Conservation (phyloP, 2,329 filamentous ascomycete genomes). For the Alternaria incomplexa region DNA sequence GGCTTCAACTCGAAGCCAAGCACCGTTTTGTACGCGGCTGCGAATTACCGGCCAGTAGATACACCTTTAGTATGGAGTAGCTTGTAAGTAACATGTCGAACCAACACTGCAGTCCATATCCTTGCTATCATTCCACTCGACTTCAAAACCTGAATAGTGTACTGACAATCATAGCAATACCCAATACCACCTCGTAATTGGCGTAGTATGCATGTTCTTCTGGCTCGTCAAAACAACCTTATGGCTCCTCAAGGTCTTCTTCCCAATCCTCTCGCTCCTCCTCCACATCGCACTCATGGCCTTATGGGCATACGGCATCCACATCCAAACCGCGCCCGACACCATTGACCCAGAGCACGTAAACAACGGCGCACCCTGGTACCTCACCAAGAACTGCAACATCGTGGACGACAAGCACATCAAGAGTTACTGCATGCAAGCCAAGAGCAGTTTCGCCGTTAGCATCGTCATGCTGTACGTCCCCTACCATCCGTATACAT, state of each 20-base stretch:
- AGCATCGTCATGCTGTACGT: conserved; percentile 73
- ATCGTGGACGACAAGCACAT: conserved; percentile 63
- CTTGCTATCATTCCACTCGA: neutral
- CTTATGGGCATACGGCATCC: conserved; percentile 70
- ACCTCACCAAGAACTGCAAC: conserved; percentile 72
- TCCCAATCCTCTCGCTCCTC: conserved; percentile 67
- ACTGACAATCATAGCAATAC: conserved; percentile 63
- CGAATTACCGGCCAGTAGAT: conserved; percentile 68
- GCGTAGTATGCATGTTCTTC: conserved; percentile 77
- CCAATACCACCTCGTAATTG: conserved; percentile 77
- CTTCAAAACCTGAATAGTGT: neutral
- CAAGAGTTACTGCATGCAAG: conserved; percentile 67
- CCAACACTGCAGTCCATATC: neutral
- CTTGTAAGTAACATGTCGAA: conserved; percentile 61
- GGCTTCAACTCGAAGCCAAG: conserved; percentile 77
- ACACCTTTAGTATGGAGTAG: conserved; percentile 75
- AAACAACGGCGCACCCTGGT: conserved; percentile 72
- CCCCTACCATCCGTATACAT: neutral
- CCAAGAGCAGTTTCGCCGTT: conserved; percentile 70
- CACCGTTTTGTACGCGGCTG: conserved; percentile 73
- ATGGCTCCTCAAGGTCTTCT: conserved; percentile 74
- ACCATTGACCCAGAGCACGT: conserved; percentile 69
- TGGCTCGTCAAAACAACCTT: conserved; percentile 72
- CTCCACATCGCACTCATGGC: conserved; percentile 64
- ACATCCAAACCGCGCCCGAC: conserved; percentile 76